A percentile compares a stretch with the other conserved stretches of the same genome.
These are phyloP conservation scores for Quercus tomentella DNA, from an alignment of 331 rosid genomes.

Conservation along the genomic window DNA sequence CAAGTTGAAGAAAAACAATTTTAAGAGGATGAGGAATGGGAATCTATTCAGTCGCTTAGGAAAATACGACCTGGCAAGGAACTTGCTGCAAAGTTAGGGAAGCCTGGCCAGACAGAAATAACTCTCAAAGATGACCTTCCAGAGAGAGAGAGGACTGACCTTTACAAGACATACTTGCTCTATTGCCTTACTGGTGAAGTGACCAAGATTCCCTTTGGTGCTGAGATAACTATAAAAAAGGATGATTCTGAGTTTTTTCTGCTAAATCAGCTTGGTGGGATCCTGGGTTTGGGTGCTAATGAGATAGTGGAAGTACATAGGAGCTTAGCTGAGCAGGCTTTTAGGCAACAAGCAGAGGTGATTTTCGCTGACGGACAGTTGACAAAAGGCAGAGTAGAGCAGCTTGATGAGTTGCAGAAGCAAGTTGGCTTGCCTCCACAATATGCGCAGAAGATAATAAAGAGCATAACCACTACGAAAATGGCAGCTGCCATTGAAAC, in stretches of 20 bases:
- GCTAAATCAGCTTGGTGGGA: constrained; percentile 82
- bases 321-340: constrained; percentile 83
- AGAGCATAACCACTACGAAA: constrained; percentile 89
- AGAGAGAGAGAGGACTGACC: constrained; percentile 77
- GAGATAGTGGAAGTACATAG: constrained; percentile 88
- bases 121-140: constrained; percentile 88
- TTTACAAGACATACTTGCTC: constrained; percentile 82
- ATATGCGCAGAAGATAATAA: constrained; percentile 87
- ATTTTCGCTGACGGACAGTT: constrained; percentile 96
- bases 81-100: constrained; percentile 66
- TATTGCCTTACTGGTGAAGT: constrained; percentile 88
- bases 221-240: constrained; percentile 68
- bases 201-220: constrained; percentile 70
- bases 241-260: constrained; percentile 79
- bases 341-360: constrained; percentile 92
- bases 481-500: constrained; percentile 94
- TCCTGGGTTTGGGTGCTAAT: constrained; percentile 68
- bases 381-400: constrained; percentile 82
- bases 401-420: constrained; percentile 73
- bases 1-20: neutral
- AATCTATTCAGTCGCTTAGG: too few relatives aligned
- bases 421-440: constrained; percentile 84
- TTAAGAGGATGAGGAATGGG: too few relatives aligned
- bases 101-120: constrained; percentile 89
- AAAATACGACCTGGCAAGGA: constrained; percentile 62